These are phyloP conservation scores for Fonsecaea monophora DNA, from an alignment of 2,329 filamentous ascomycete species.

Conservation along the genomic window DNA sequence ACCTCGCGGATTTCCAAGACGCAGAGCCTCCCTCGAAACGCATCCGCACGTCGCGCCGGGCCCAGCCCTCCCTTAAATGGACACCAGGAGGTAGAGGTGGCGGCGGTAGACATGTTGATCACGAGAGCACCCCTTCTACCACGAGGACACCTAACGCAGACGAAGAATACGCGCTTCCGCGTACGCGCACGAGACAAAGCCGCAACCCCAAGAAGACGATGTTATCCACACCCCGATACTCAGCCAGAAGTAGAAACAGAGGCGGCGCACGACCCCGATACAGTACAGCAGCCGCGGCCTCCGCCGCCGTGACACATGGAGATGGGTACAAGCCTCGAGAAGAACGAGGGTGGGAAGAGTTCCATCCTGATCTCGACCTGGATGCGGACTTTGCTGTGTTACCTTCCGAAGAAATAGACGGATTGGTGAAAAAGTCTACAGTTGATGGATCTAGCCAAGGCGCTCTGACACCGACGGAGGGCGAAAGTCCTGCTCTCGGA, in stretches of 20 bases:
- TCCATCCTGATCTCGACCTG: constrained; percentile 93
- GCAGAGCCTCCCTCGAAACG: constrained; percentile 72
- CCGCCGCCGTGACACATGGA: constrained; percentile 84
- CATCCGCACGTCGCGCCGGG: constrained; percentile 65
- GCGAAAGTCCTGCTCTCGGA: constrained; percentile 91
- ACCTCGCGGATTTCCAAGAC: constrained; percentile 38
- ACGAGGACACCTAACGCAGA: constrained; percentile 59
- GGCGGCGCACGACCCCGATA: constrained; percentile 67
- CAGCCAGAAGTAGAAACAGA: constrained; percentile 37
- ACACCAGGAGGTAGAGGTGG: constrained; percentile 86
- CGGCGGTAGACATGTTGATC: constrained; percentile 81
- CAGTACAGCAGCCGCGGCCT: constrained; percentile 83
- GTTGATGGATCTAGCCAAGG: constrained; percentile 38
- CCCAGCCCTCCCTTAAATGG: constrained; percentile 32
- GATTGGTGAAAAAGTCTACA: constrained; percentile 59
- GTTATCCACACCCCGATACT: constrained; percentile 32
- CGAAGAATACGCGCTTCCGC: constrained; percentile 53
- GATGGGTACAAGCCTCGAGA: constrained; percentile 98
- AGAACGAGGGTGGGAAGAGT: constrained; percentile 96
- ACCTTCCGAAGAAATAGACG: constrained; percentile 83
- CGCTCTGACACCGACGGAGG: constrained; percentile 17
- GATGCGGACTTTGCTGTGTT: constrained; percentile 80
- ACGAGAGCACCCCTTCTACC: constrained; percentile 53
- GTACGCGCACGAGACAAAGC: constrained; percentile 57
- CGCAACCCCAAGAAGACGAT: constrained; percentile 32